These are phyloP conservation scores for Kazachstania sp. DNA, from an alignment of 1,139 yeast genomes.

Conservation along the genomic window DNA sequence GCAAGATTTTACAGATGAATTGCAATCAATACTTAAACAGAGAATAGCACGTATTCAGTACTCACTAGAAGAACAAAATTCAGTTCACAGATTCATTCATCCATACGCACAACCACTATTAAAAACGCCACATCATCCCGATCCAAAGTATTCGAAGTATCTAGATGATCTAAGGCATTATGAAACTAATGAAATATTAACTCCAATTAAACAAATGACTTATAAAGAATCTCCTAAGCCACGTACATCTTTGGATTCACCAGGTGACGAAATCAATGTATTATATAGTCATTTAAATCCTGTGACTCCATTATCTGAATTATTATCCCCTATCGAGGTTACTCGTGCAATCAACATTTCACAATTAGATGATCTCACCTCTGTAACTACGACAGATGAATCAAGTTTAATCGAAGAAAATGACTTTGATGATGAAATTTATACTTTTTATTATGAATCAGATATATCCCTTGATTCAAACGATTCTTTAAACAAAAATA, in stretches of 20 bases:
- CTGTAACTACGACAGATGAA: not conserved
- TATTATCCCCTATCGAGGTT: constrained; percentile 2
- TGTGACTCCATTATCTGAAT: not conserved
- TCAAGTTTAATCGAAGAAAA: not conserved
- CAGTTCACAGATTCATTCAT: not conserved
- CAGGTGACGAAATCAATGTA: not conserved
- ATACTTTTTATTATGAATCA: not conserved
- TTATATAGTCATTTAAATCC: not conserved
- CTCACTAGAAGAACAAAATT: not conserved
- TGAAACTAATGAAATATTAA: not conserved
- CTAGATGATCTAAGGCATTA: not conserved
- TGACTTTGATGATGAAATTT: not conserved
- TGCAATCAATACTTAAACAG: not conserved
- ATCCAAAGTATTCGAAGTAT: not conserved
- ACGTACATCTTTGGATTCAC: not conserved
- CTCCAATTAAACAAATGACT: not conserved
- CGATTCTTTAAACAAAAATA: not conserved
- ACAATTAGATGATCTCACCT: not conserved
- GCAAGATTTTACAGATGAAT: not conserved
- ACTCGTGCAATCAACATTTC: not conserved
- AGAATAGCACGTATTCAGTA: not conserved
- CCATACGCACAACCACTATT: not conserved
- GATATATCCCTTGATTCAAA: constrained; percentile 1
- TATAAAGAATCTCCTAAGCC: not conserved
- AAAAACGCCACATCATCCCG: not conserved